Percentiles rank a stretch among this genome's conserved stretches.
These are phyloP conservation scores for Arthrinium phaeospermum DNA, from an alignment of 2,329 filamentous ascomycete species.

Conservation along the genomic window DNA sequence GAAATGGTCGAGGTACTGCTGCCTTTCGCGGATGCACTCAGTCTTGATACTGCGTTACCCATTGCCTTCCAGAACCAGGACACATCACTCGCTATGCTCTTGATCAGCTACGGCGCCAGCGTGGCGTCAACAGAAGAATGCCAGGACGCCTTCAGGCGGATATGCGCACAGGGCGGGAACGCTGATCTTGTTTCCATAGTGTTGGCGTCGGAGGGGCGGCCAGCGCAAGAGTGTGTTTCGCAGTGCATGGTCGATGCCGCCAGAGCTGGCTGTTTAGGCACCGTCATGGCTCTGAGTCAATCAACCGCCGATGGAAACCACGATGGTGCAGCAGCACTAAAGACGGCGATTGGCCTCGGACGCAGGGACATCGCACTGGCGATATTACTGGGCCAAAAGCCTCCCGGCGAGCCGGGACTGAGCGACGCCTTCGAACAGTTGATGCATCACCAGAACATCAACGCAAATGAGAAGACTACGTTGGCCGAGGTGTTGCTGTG, in stretches of 20 bases:
- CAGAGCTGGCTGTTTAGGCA: conserved; percentile 54
- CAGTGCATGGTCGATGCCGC: conserved; percentile 59
- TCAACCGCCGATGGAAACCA: conserved; percentile 59
- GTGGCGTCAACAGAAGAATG: conserved; percentile 53
- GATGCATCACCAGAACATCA: conserved; percentile 51
- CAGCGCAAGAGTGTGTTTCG: conserved; percentile 49
- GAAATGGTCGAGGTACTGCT: conserved; percentile 61
- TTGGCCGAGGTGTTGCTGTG: conserved; percentile 63
- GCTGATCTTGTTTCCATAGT: conserved; percentile 54
- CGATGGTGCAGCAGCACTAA: conserved; percentile 58
- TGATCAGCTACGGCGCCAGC: conserved; percentile 59
- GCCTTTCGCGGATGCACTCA: conserved; percentile 56
- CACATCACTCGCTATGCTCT: conserved; percentile 49
- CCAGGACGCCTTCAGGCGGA: conserved; percentile 58
- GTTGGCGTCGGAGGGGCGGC: conserved; percentile 55
- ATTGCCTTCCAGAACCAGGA: conserved; percentile 54
- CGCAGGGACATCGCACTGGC: conserved; percentile 61
- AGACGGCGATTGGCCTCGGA: conserved; percentile 52
- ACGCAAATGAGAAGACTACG: conserved; percentile 54
- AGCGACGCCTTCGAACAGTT: conserved; percentile 57
- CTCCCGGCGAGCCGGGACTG: conserved; percentile 54
- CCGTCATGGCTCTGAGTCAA: conserved; percentile 56
- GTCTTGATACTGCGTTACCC: conserved; percentile 56
- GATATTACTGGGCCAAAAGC: conserved; percentile 57
- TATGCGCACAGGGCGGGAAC: conserved; percentile 53